Base-by-base conservation (phyloP, 1,139 yeast species). In the Diutina siamensis region DNA sequence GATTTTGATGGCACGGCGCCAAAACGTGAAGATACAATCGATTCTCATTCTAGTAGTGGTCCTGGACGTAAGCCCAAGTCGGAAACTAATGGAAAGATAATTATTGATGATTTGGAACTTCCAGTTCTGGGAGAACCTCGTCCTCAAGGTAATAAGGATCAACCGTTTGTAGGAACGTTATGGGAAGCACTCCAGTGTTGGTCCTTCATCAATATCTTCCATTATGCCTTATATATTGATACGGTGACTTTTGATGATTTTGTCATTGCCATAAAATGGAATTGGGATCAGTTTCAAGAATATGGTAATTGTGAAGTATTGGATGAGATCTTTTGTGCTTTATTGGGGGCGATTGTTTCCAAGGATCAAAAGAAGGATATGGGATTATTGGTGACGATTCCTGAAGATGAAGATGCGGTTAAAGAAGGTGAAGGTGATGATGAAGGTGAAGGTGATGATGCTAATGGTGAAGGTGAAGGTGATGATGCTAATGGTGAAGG, bases 231-330 rank as follows among this genome's bases (percentile, higher is more conserved):
- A 45, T 60, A 73, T 15, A 65, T 86, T 19, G 89, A 83, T 56
- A 76, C 84, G 0, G 82, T 85, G 53, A 81, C 94, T 0, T 83
- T 83, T 64, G 95, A 86, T 60, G 94, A 84, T 56, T 83, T 79
- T 55, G 58, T 83, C 4, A 77, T 76, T 48, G 80, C 83, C 2
- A 65, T 86, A 64, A 71, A 71, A 12, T 76, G 83, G 83, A 63
- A 62, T 46, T 56, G 61, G 36, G 69, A 71, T 44, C 71, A 70
- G 41, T 71, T 65, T 21, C 57, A 63, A 12, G 70, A 72, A 10
- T 48, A 58, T 7, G 75, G 76, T 1, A 53, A 72, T 41, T 80
- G 87, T 54, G 74, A 69, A 25, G 59, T 84, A 44, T 59, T 85
- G 44, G 78, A 80, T 54, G 94, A 83, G 60, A 72, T 86, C 7